Evolutionary conservation across 2,329 filamentous ascomycete species (phyloP).

Genomic region (Neofusicoccum sp.): DNA sequence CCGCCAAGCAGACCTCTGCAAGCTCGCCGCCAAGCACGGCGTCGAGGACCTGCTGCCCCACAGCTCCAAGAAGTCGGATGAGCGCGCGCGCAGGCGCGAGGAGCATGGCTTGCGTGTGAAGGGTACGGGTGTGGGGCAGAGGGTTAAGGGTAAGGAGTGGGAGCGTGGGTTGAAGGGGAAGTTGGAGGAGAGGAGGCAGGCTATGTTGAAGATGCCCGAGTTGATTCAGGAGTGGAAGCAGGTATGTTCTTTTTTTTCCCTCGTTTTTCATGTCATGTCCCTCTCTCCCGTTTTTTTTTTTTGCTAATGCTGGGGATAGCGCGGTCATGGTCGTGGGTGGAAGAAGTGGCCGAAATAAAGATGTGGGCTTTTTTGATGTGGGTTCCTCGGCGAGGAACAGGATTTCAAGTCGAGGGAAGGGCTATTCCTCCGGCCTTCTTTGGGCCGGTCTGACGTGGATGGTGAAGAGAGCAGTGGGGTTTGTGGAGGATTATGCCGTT

Average conservation of each 20-base stretch:
- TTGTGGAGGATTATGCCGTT: neutral
- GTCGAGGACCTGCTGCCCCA: conserved; percentile 80
- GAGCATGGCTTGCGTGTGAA: conserved; percentile 83
- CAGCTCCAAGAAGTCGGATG: conserved; percentile 74
- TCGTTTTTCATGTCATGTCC: neutral
- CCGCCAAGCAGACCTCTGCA: conserved; percentile 87
- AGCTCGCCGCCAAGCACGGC: conserved; percentile 76
- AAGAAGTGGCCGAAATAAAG: conserved; percentile 70
- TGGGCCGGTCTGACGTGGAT: neutral
- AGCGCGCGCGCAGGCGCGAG: conserved; percentile 58
- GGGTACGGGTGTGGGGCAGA: conserved; percentile 89
- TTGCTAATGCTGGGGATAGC: conserved; percentile 50
- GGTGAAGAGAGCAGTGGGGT: neutral
- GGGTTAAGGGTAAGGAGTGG: conserved; percentile 93
- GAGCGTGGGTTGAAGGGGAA: conserved; percentile 82
- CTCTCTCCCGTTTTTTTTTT: neutral
- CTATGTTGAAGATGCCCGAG: conserved; percentile 93
- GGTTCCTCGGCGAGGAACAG: neutral
- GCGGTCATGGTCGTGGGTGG: conserved; percentile 73
- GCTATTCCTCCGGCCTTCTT: neutral
- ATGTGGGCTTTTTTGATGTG: neutral
- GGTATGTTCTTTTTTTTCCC: conserved; percentile 58
- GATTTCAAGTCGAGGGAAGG: neutral
- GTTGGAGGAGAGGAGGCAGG: conserved; percentile 86
- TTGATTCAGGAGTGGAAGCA: conserved; percentile 93